These are phyloP conservation scores for Epichloe sylvatica DNA, from an alignment of 2,329 filamentous ascomycete species.

Conservation along the genomic window DNA sequence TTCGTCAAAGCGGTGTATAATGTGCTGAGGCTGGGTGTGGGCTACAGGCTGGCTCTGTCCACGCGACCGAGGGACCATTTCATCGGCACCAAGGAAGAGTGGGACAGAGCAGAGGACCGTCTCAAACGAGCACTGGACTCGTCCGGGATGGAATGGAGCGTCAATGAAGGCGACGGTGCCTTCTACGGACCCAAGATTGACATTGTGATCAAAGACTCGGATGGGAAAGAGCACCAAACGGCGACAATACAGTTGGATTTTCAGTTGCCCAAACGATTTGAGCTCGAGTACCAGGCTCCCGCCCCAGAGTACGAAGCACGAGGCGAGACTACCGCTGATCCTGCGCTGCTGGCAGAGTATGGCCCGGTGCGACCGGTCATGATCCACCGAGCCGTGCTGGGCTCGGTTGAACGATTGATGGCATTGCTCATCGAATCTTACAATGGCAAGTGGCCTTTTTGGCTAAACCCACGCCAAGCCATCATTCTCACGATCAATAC, in stretches of 20 bases:
- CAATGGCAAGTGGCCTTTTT: constrained; percentile 65
- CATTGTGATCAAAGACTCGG: constrained; percentile 63
- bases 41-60: constrained; percentile 64
- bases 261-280: constrained; percentile 72
- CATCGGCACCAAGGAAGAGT: constrained; percentile 59
- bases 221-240: constrained; percentile 78
- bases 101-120: constrained; percentile 31
- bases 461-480: constrained; percentile 70
- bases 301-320: constrained; percentile 47
- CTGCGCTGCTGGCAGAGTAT: constrained; percentile 32
- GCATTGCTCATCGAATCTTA: constrained; percentile 76
- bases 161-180: constrained; percentile 72
- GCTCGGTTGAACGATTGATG: constrained; percentile 73
- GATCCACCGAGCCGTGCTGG: constrained; percentile 72
- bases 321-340: constrained; percentile 35
- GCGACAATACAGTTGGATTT: constrained; percentile 85
- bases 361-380: constrained; percentile 59
- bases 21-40: constrained; percentile 50
- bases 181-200: constrained; percentile 93
- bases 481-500: constrained; percentile 61
- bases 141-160: constrained; percentile 56
- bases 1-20: constrained; percentile 62
- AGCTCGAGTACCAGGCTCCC: constrained; percentile 58
- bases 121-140: constrained; percentile 37
- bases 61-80: constrained; percentile 64